Conservation (phyloP, 768 basidiomycete species). For the Auricularia sp. region DNA sequence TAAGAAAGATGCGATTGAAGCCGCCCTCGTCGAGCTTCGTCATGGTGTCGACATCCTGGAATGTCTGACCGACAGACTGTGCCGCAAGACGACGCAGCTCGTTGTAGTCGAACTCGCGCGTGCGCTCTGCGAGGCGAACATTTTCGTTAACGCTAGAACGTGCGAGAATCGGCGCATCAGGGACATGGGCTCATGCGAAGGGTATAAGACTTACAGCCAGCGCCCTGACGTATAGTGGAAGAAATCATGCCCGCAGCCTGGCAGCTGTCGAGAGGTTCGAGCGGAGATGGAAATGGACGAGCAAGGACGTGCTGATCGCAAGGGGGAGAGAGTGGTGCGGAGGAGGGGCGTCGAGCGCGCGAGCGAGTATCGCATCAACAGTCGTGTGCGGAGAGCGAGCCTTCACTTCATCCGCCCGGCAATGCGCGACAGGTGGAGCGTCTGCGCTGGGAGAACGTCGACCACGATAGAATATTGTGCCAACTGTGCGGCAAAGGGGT, state of each 20-base stretch:
- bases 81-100: conserved; percentile 37
- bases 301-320: no score
- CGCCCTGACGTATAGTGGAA: conserved; percentile 20
- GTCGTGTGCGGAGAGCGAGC: no score
- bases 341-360: no score
- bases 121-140: conserved; percentile 40
- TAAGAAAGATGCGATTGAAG: conserved; percentile 23
- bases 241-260: conserved; percentile 7
- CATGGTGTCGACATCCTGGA: conserved; percentile 28
- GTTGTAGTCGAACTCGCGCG: conserved; percentile 30
- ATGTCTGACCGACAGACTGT: conserved; percentile 29
- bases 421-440: no score
- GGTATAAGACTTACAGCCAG: conserved; percentile 16
- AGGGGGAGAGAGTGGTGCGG: no score
- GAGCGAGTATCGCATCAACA: no score
- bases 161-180: conserved; percentile 6
- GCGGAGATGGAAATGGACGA: no score
- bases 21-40: conserved; percentile 36
- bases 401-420: no score
- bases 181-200: conserved; percentile 10
- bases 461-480: no score
- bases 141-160: conserved; percentile 15
- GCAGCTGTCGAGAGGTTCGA: no score
- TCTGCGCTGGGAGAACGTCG: no score
- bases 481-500: no score